Conservation (phyloP, 768 basidiomycete genomes). For the Lactarius sanguifluus region DNA sequence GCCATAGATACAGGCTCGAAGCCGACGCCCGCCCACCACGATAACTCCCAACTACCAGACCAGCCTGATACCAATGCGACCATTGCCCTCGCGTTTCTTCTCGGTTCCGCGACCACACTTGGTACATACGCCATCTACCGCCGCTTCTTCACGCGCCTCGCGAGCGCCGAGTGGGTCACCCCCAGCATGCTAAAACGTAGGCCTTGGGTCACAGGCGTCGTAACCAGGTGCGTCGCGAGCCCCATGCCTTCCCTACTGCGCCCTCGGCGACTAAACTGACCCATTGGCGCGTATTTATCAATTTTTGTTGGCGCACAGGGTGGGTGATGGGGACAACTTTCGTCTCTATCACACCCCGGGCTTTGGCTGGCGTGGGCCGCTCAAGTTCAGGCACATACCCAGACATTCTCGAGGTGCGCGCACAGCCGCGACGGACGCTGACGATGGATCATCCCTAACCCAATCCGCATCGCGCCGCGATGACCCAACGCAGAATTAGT, state of each 20-base stretch:
- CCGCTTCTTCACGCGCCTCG: slow-evolving; percentile 59
- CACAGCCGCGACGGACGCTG: background rate
- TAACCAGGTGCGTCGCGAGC: slow-evolving; percentile 59
- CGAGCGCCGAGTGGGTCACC: slow-evolving; percentile 68
- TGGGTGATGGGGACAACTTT: slow-evolving; percentile 88
- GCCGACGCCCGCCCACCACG: slow-evolving; percentile 37
- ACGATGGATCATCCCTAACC: background rate
- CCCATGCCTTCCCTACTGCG: too few relatives aligned
- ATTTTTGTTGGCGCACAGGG: slow-evolving; percentile 43
- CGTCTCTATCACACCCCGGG: slow-evolving; percentile 83
- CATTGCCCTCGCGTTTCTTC: slow-evolving; percentile 35
- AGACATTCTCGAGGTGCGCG: slow-evolving; percentile 51
- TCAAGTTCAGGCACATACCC: slow-evolving; percentile 70
- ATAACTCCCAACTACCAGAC: background rate
- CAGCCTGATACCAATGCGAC: background rate
- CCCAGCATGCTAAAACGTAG: slow-evolving; percentile 55
- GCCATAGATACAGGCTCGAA: slow-evolving; percentile 61
- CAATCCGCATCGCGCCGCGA: background rate
- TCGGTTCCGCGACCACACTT: slow-evolving; percentile 34
- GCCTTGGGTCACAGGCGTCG: slow-evolving; percentile 75
- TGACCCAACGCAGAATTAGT: slow-evolving; percentile 54
- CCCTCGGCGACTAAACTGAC: background rate
- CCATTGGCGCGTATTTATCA: background rate
- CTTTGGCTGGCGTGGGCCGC: slow-evolving; percentile 69
- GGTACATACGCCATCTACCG: slow-evolving; percentile 42